Percentiles rank a stretch among this genome's conserved stretches.
phyloP scores from a whole-genome alignment of 371 early-diverging fungal species.

The Syncephalastrum monosporum region DNA sequence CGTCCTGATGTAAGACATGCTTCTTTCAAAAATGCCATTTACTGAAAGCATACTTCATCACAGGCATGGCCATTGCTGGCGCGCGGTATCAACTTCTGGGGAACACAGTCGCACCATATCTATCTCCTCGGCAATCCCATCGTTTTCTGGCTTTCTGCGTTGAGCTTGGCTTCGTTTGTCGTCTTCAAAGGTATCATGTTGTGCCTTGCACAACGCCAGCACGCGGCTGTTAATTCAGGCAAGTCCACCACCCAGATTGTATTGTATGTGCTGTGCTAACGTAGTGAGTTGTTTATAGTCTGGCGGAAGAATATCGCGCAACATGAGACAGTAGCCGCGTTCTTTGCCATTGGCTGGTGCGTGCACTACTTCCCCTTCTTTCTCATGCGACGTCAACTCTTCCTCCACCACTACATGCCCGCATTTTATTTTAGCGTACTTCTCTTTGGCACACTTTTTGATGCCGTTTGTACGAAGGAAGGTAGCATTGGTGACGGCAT shows the following conservation, averaged over 20 bases:
- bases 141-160: constrained; percentile 82
- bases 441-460: constrained; percentile 71
- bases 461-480: constrained; percentile 38
- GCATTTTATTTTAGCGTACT: constrained; percentile 85
- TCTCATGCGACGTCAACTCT: constrained; percentile 93
- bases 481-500: constrained; percentile 39
- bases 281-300: not conserved
- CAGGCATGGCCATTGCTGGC: constrained; percentile 78
- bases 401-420: constrained; percentile 98
- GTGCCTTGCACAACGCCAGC: constrained; percentile 40
- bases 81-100: constrained; percentile 95
- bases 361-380: constrained; percentile 97
- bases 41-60: constrained; percentile 18
- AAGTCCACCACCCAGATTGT: too few relatives aligned
- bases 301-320: constrained; percentile 24
- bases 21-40: not conserved
- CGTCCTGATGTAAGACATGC: constrained; percentile 56
- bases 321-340: constrained; percentile 77
- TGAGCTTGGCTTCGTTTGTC: constrained; percentile 63
- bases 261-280: not conserved
- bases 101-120: constrained; percentile 67
- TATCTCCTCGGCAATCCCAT: constrained; percentile 97
- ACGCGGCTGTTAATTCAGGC: too few relatives aligned
- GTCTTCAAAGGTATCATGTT: constrained; percentile 60
- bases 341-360: constrained; percentile 86